Percentiles rank a stretch among this genome's conserved stretches.
phyloP scores from a whole-genome alignment of 345 rosid species.

The Eucalyptus polybractea region DNA sequence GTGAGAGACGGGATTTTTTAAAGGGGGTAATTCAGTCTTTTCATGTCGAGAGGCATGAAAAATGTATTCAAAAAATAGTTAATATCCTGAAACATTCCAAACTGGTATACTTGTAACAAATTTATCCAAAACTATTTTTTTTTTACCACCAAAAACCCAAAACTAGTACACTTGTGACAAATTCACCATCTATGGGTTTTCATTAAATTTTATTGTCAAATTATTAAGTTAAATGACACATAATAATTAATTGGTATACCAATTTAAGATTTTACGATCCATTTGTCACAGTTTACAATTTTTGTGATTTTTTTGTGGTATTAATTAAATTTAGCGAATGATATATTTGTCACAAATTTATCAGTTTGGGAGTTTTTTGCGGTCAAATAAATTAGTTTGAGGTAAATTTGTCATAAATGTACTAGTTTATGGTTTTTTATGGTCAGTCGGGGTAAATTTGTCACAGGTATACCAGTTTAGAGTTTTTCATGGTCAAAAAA shows the following conservation, averaged over 20 bases:
- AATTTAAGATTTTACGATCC: too few species aligned
- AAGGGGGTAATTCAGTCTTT: neutral
- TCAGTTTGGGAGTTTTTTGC: accelerated
- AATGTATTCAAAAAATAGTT: neutral
- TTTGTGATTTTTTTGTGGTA: too few species aligned
- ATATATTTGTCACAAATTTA: too few species aligned
- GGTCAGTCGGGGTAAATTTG: too few species aligned
- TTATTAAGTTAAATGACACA: too few species aligned
- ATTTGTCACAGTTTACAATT: too few species aligned
- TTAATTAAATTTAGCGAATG: too few species aligned
- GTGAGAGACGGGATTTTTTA: neutral
- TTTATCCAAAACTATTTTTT: accelerated
- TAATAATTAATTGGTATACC: too few species aligned
- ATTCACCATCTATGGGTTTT: accelerated
- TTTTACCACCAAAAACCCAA: accelerated
- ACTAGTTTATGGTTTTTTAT: too few species aligned
- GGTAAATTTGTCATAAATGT: too few species aligned
- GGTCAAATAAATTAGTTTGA: accelerated
- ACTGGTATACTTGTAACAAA: accelerated
- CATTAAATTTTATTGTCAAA: too few species aligned
- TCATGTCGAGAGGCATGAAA: neutral
- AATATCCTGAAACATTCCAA: accelerated
- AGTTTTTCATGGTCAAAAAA: accelerated
- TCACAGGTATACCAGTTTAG: accelerated
- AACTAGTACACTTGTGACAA: too few species aligned